These are phyloP conservation scores for Xylariaceae sp. DNA, from an alignment of 2,329 filamentous ascomycete species.

Conservation along the genomic window DNA sequence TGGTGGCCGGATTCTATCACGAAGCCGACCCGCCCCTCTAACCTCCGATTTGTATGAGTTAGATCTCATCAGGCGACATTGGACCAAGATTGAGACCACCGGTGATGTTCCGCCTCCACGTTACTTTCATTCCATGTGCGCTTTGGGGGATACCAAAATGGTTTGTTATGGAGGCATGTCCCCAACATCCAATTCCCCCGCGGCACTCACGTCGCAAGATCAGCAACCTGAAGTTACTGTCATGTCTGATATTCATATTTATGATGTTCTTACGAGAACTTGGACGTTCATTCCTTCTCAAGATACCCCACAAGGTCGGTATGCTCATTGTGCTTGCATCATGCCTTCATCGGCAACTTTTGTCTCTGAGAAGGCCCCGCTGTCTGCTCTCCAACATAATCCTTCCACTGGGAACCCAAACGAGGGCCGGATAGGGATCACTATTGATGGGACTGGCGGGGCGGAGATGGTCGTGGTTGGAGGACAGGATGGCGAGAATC, in stretches of 20 bases:
- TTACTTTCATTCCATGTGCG: constrained; percentile 96
- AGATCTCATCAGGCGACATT: constrained; percentile 84
- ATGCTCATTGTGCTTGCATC: constrained; percentile 93
- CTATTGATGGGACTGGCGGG: constrained; percentile 83
- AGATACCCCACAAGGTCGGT: constrained; percentile 85
- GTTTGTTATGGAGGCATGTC: constrained; percentile 99
- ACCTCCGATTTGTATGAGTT: constrained; percentile 91
- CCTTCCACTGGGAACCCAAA: constrained; percentile 77
- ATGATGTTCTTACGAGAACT: constrained; percentile 71
- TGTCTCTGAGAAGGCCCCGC: constrained; percentile 73
- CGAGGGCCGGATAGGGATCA: constrained; percentile 79
- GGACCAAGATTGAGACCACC: constrained; percentile 78
- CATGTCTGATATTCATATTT: constrained; percentile 97
- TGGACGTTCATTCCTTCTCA: constrained; percentile 81
- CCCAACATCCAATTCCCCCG: constrained; percentile 53
- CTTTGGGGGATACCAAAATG: constrained; percentile 88
- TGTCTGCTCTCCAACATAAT: constrained; percentile 86
- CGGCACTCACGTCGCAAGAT: constrained; percentile 46
- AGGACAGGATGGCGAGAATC: constrained; percentile 94
- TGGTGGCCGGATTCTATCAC: constrained; percentile 80
- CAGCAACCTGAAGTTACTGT: constrained; percentile 82
- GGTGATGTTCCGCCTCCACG: constrained; percentile 85
- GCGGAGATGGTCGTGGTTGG: constrained; percentile 97
- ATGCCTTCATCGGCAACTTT: constrained; percentile 84
- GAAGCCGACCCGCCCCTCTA: constrained; percentile 70